These are phyloP conservation scores for Stenocarpella maydis DNA, from an alignment of 2,329 filamentous ascomycete species.

Conservation along the genomic window DNA sequence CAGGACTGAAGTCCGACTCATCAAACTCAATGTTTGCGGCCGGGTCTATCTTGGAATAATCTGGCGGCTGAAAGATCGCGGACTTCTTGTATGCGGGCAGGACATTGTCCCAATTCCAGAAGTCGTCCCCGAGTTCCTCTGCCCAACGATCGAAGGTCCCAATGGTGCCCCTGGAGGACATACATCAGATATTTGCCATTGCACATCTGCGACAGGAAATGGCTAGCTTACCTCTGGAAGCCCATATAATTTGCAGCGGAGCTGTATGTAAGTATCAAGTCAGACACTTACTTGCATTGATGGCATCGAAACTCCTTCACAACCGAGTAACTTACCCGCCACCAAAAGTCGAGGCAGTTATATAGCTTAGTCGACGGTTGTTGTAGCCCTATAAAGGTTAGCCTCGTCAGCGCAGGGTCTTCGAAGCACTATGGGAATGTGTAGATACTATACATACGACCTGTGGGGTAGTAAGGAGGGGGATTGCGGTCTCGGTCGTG, in stretches of 20 bases:
- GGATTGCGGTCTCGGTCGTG: background rate
- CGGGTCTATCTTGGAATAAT: background rate
- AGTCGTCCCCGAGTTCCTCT: background rate
- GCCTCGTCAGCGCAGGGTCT: background rate
- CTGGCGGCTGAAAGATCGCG: background rate
- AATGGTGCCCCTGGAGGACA: background rate
- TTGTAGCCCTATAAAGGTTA: background rate
- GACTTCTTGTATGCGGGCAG: background rate
- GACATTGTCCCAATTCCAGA: background rate
- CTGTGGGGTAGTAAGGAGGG: background rate
- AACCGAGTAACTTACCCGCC: background rate
- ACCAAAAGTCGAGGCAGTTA: background rate
- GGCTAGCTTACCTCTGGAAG: background rate
- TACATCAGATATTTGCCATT: background rate
- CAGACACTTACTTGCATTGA: background rate
- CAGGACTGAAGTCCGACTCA: background rate
- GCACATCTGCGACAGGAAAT: background rate
- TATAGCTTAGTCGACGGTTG: background rate
- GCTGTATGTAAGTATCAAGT: too few relatives aligned
- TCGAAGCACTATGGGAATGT: background rate
- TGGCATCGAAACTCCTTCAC: background rate
- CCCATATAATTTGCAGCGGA: background rate
- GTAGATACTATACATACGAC: background rate
- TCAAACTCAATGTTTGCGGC: background rate
- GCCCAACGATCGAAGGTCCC: background rate